Conservation (phyloP, 768 basidiomycete genomes). For the Panellus pusillus region DNA sequence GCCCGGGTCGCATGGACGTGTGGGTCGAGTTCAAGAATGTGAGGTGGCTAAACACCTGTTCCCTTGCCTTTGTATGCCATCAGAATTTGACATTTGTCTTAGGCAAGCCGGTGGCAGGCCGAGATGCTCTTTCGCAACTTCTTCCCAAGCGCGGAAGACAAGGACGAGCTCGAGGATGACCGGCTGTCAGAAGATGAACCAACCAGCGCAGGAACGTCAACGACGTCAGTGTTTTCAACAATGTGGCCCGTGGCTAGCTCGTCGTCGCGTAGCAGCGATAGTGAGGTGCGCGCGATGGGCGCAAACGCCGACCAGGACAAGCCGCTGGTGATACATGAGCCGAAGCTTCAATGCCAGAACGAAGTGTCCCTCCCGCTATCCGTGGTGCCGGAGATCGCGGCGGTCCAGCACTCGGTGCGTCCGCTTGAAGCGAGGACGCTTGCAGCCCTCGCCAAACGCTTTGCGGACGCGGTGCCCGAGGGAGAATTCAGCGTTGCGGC, state of each 20-base stretch:
- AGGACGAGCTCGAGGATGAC: slow-evolving; percentile 39
- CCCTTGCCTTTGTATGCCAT: too few relatives aligned
- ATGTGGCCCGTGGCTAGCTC: too few relatives aligned
- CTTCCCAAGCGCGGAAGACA: slow-evolving; percentile 74
- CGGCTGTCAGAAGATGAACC: slow-evolving; percentile 29
- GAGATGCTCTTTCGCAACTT: slow-evolving; percentile 88
- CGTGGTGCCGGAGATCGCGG: slow-evolving; percentile 56
- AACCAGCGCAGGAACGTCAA: slow-evolving; percentile 23
- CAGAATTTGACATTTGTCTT: too few relatives aligned
- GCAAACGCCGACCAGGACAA: background rate
- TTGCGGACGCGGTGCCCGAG: slow-evolving; percentile 81
- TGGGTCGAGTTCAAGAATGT: slow-evolving; percentile 85
- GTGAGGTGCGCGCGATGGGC: slow-evolving; percentile 23
- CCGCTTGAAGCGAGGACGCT: slow-evolving; percentile 67
- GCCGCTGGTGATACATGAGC: slow-evolving; percentile 21
- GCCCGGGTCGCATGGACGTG: slow-evolving; percentile 93
- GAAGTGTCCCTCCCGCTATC: slow-evolving; percentile 66
- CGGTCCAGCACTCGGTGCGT: slow-evolving; percentile 60
- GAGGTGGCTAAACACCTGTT: too few relatives aligned
- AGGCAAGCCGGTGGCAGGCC: slow-evolving; percentile 78
- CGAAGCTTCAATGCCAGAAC: slow-evolving; percentile 55
- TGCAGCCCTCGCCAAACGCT: slow-evolving; percentile 68
- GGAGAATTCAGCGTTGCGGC: slow-evolving; percentile 88
- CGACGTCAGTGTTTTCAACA: slow-evolving; percentile 19
- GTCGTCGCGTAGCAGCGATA: too few relatives aligned